Percentiles rank a stretch among this genome's conserved stretches.
phyloP scores from a whole-genome alignment of 192 early-diverging fungal genomes.

The Podila epigama region DNA sequence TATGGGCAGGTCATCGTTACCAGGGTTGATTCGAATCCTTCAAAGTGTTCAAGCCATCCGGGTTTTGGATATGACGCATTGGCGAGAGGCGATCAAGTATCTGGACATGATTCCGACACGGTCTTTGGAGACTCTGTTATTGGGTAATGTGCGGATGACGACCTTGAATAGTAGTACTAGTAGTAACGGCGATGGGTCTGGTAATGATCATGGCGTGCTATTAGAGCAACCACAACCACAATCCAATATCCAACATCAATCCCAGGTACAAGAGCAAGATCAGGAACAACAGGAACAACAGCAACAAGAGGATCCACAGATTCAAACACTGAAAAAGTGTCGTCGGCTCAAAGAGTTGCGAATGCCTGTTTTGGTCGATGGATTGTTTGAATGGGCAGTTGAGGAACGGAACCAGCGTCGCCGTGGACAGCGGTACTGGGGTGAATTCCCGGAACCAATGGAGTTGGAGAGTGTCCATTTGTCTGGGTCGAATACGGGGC shows the following conservation, averaged over 20 bases:
- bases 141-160: constrained; percentile 33
- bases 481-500: constrained; percentile 27
- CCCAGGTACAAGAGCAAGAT: background rate
- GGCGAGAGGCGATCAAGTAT: constrained; percentile 32
- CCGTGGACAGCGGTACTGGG: constrained; percentile 2
- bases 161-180: background rate
- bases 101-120: constrained; percentile 29
- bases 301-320: constrained; percentile 16
- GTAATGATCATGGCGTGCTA: too few relatives aligned
- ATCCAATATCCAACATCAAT: background rate
- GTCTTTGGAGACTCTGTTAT: constrained; percentile 22
- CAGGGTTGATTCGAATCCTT: constrained; percentile 19
- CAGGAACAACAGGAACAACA: background rate
- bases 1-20: constrained; percentile 6
- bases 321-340: constrained; percentile 16
- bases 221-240: background rate
- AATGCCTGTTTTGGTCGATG: constrained; percentile 31
- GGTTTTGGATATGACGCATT: constrained; percentile 38
- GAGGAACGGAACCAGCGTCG: constrained; percentile 10
- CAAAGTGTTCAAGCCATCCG: constrained; percentile 11
- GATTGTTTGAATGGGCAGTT: constrained; percentile 31
- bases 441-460: constrained; percentile 3
- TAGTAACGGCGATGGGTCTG: background rate
- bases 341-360: constrained; percentile 20
- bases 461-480: constrained; percentile 24